These are phyloP conservation scores for Teratosphaeria destructans DNA, from an alignment of 2,329 filamentous ascomycete species.

Conservation along the genomic window DNA sequence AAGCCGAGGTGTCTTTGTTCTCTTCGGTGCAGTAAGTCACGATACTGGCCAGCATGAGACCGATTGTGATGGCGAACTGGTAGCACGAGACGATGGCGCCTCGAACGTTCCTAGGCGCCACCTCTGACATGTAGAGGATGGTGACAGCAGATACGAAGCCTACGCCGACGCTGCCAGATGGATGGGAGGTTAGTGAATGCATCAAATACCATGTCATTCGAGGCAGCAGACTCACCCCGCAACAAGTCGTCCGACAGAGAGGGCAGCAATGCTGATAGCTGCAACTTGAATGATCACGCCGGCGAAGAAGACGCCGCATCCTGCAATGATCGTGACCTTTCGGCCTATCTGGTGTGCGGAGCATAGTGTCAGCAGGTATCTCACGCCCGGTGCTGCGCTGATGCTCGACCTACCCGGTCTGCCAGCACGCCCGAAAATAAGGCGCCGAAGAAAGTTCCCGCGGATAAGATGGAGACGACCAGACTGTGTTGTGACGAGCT, in stretches of 20 bases:
- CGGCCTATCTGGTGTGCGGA: constrained; percentile 43
- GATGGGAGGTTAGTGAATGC: too few species aligned
- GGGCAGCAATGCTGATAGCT: constrained; percentile 50
- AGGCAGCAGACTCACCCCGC: constrained; percentile 38
- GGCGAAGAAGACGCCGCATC: constrained; percentile 50
- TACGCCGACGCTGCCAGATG: constrained; percentile 44
- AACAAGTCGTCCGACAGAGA: constrained; percentile 62
- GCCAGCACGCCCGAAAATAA: constrained; percentile 48
- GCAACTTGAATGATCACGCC: constrained; percentile 50
- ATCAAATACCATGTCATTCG: too few species aligned
- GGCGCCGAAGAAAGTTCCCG: constrained; percentile 67
- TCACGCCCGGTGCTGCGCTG: too few species aligned
- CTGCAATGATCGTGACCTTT: constrained; percentile 50
- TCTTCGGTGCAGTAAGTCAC: constrained; percentile 63
- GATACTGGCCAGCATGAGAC: constrained; percentile 63
- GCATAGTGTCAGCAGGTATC: too few species aligned
- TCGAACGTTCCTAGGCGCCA: constrained; percentile 55
- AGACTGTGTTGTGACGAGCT: constrained; percentile 39
- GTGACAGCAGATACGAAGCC: constrained; percentile 58
- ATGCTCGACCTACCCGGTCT: constrained; percentile 32
- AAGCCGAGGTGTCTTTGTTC: constrained; percentile 52
- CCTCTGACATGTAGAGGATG: constrained; percentile 36
- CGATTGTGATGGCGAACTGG: constrained; percentile 74
- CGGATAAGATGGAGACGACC: constrained; percentile 65
- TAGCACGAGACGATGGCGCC: constrained; percentile 71